Base-by-base conservation (phyloP, 345 rosid species). In the Bruguiera parviflora region DNA sequence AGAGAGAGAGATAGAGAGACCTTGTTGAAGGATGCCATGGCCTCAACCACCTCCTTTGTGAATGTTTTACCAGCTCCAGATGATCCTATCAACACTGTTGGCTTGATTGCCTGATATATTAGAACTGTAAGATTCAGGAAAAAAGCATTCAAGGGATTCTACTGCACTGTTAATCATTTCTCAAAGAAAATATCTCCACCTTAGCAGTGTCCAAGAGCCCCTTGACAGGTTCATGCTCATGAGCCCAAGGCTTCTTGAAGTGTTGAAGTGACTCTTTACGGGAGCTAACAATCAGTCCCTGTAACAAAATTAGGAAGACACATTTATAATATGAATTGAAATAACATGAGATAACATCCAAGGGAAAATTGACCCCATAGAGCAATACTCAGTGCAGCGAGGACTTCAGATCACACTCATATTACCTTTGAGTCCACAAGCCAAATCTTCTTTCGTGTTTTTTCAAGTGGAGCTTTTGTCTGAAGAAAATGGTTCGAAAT, bases 341-440 rank as follows among this genome's bases (percentile, higher is more conserved):
- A 43, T 43, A 43, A 13, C 49, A 43, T 43, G 4, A 11, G 49
- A 43, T 43, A 43, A 43, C 49, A 11, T 13, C 49, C 18, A 13
- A 13, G 19, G 49, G 49, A 43, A 3, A 43, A 43, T 43, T 5
- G 5, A 3, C 16, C 3, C 18, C 49, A 13, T 43, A 3, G 16
- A 13, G 19, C 13, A 43, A 43, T 43, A 55, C 8, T 22, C 27
- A 15, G 10, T 56, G 28, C 16, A 24, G 59, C 57, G 5, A 63
- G 59, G 68, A 43, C 51, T 65, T 33, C 8, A 33, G 53, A 64
- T 8, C 29, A 53, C 65, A 60, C 65, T 20, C 39, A 63, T 21
- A n/a, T 33, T 85, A 93, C 96, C 92, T 88, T 95, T 32, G 99
- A 95, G 82, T 95, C 99, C 51, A 92, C 96, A 31, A 95, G 97